Base-by-base conservation (phyloP, 352 stramenopile species). In the Pseudoperonospora humuli region DNA sequence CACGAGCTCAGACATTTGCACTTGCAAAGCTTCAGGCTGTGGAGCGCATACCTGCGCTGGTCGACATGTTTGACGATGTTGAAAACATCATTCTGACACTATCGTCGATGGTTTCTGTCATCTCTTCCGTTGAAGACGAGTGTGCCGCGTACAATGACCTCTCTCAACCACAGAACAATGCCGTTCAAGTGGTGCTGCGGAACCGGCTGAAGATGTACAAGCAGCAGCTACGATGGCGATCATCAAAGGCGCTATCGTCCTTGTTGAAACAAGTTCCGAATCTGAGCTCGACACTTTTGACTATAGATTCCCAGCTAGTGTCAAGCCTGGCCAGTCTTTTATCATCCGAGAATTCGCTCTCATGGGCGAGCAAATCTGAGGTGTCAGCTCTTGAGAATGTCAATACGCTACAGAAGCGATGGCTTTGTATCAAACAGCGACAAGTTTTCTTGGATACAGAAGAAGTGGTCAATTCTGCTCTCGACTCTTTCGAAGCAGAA, bases 61-160 rank as follows among this genome's bases (percentile, higher is more conserved):
- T 87, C 0, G 59, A 81, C 18, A 93, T 94, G 79, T 91, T 91
- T 50, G 68, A 90, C 26, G 59, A 68, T 8, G 27, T 87, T 20
- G 75, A 87, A 27, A 43, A 27, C 8, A 63, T 87, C 21, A 58
- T 87, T 7, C 53, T 43, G 6, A 61, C 67, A 1, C 57, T 91
- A 10, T 82, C 75, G 3, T 55, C 65, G 5, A 64, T 87, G 37
- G 50, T 78, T 27, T 57, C 80, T 5, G 44, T 52, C 0, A 14
- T 33, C 23, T 53, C 26, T 8, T 48, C 39, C 18, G 54, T 39
- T 9, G 36, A 66, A 21, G 68, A 81, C 9, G 55, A 65, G 8
- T 47, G 38, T 24, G 26, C 46, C 3, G 43, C 50, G 1, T 64
- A 81, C 23, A 60, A 21, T 3, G 70, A 90, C 14, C 47, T 87